Evolutionary conservation across 2,329 filamentous ascomycete species (phyloP), one percentile per base, ranked within the genome.

Genomic region (Leptoxyphium fumago): DNA sequence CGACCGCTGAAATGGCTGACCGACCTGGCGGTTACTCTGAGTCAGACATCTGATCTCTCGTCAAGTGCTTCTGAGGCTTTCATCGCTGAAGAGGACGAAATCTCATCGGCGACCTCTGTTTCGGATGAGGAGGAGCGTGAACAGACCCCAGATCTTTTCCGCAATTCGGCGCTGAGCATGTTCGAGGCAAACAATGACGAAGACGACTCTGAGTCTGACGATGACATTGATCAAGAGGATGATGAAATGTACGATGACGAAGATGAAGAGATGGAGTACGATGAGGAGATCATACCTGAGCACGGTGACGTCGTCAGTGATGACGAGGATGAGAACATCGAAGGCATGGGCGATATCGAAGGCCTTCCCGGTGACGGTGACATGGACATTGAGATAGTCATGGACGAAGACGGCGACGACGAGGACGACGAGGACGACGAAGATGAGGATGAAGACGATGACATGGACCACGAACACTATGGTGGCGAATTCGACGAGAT

Each of bases 81-180:
- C 40, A 78, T 78, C 15, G 62, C 56, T 9, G 80, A 84, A 21
- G 88, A 94, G 40, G 88, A 94, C 50, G 88, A 95, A 39, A 84
- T 94, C 39, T 80, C 80, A 2, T 91, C 85, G 10, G 78, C 83
- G 2, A 93, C 87, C 4, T 94, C 89, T 1, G 77, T 94, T 18
- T 95, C 89, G 10, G 88, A 68, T 45, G 53, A 57, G 10, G 53
- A 58, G 9, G 58, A 61, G 45, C 80, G 87, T 39, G 87, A 94
- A 62, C 91, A 96, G 61, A 98, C 93, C 5, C 91, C 93, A 28
- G 91, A 98, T 64, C 73, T 98, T 15, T 96, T 95, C 68, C 83
- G 93, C 43, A 94, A 96, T 62, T 96, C 91, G 2, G 86, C 93
- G 1, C 71, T 98, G 17, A 89, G 91, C 41, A 93, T 96, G 79